Base-by-base conservation (phyloP, 2,329 filamentous ascomycete genomes). In the Fusarium buharicum region DNA sequence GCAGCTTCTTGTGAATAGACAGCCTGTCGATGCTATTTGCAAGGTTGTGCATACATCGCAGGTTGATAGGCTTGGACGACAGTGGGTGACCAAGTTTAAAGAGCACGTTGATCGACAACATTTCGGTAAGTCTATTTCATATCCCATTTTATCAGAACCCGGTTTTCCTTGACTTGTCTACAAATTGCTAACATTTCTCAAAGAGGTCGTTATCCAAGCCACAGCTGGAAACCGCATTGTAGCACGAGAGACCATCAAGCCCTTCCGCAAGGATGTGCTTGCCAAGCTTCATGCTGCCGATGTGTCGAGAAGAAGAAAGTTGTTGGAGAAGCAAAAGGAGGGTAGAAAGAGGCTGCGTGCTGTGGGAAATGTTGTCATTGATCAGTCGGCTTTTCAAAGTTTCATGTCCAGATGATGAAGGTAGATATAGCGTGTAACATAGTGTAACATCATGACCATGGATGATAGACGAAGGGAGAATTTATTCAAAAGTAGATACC, bases 321-420 rank as follows among this genome's bases (percentile, higher is more conserved):
- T 99, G 65, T 78, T 99, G 11, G 94, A 98, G 79, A 97, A 94
- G 82, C 95, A 99, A 77, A 99, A 99, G 79, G 93, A 93, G 66
- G 95, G 95, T 0, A 84, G 93, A 52, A 97, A 97, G 85, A 90
- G 90, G 76, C 78, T 99, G 56, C 86, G 92, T 56, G 85, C 90
- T 1, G 89, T 93, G 6, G 91, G 95, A 0, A 97, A 96, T 73
- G 93, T 99, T 1, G 85, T 93, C n/a, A 98, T 99, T 75, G 93
- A 98, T 60, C 93, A 97, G 70, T 90, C 92, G 67, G 93, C 93
- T 4, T 99, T 98, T 74, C 95, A 99, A 76, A 91, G 88, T 67
- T 99, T 99, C 75, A 77, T 99, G 74, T 85, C 93, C 0, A 97
- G 95, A 76, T 93, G 65, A 63, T 39, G 31, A 37, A 45, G 36